These are phyloP conservation scores for Paraphoma sp. DNA, from an alignment of 2,329 filamentous ascomycete species.

Conservation along the genomic window DNA sequence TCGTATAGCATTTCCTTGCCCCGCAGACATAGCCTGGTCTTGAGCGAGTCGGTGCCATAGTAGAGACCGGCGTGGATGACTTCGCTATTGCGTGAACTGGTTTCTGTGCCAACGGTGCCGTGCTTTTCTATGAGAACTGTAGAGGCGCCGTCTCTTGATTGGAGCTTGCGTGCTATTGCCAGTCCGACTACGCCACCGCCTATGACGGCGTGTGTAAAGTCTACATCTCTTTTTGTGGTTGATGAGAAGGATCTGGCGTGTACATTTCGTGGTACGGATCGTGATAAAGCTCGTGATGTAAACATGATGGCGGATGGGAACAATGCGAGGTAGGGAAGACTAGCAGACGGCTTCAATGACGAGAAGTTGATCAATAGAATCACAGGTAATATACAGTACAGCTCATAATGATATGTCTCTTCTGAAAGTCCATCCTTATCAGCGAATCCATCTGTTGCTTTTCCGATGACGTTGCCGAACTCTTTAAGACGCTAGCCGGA, in stretches of 20 bases:
- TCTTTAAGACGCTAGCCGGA: constrained; percentile 1
- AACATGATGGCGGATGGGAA: constrained; percentile 16
- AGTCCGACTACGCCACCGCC: constrained; percentile 80
- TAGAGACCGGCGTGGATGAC: constrained; percentile 97
- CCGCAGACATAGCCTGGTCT: constrained; percentile 80
- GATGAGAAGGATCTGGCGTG: constrained; percentile 29
- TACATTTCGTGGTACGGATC: background rate
- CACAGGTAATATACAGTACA: too few species aligned
- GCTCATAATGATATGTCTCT: background rate
- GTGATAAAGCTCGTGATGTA: constrained; percentile 10
- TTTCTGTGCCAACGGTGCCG: constrained; percentile 78
- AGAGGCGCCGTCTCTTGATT: constrained; percentile 63
- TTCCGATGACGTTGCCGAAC: constrained; percentile 14
- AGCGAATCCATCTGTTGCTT: constrained; percentile 3
- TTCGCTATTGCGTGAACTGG: constrained; percentile 89
- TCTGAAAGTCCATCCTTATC: constrained; percentile 1
- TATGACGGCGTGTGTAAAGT: constrained; percentile 72
- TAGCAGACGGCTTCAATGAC: too few species aligned
- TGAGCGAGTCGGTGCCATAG: constrained; percentile 78
- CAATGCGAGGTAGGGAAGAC: background rate
- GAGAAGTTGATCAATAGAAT: too few species aligned
- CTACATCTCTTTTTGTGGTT: constrained; percentile 50
- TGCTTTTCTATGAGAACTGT: constrained; percentile 86
- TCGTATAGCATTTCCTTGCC: constrained; percentile 81
- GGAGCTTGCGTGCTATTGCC: constrained; percentile 76